phyloP scores from a whole-genome alignment of 2,329 filamentous ascomycete species.

The Arthrobotrys pseudoclavata region DNA sequence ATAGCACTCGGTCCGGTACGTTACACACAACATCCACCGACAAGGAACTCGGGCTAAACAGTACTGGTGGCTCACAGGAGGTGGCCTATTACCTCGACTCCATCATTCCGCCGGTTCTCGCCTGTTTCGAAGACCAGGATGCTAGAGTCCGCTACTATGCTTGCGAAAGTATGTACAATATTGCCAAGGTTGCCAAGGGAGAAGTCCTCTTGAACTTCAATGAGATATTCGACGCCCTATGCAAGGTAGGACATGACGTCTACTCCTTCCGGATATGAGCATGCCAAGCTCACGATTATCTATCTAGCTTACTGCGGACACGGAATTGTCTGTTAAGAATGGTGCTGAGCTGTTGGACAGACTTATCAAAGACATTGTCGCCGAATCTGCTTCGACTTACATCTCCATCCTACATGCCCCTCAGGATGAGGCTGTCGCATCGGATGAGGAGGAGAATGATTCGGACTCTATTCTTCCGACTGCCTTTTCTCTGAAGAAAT shows the following conservation, averaged over 20 bases:
- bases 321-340: slow-evolving; percentile 97
- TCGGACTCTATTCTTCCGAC: slow-evolving; percentile 74
- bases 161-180: slow-evolving; percentile 99
- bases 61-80: slow-evolving; percentile 72
- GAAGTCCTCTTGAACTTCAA: slow-evolving; percentile 98
- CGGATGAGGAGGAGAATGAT: slow-evolving; percentile 65
- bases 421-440: slow-evolving; percentile 66
- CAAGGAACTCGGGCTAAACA: slow-evolving; percentile 45
- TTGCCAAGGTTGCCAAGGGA: slow-evolving; percentile 98
- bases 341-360: slow-evolving; percentile 95
- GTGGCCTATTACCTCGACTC: slow-evolving; percentile 90
- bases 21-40: slow-evolving; percentile 62
- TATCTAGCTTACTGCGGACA: slow-evolving; percentile 87
- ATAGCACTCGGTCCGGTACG: slow-evolving; percentile 92
- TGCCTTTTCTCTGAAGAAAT: slow-evolving; percentile 89
- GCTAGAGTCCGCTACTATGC: slow-evolving; percentile 96
- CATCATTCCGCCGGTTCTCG: slow-evolving; percentile 95
- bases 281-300: slow-evolving; percentile 15
- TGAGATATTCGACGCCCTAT: slow-evolving; percentile 95
- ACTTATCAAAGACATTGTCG: slow-evolving; percentile 72
- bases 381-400: slow-evolving; percentile 74
- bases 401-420: slow-evolving; percentile 81
- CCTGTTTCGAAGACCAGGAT: slow-evolving; percentile 98
- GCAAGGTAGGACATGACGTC: slow-evolving; percentile 76
- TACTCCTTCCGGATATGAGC: background rate